phyloP scores from a whole-genome alignment of 2,329 filamentous ascomycete species.

The Phialophora tarda region DNA sequence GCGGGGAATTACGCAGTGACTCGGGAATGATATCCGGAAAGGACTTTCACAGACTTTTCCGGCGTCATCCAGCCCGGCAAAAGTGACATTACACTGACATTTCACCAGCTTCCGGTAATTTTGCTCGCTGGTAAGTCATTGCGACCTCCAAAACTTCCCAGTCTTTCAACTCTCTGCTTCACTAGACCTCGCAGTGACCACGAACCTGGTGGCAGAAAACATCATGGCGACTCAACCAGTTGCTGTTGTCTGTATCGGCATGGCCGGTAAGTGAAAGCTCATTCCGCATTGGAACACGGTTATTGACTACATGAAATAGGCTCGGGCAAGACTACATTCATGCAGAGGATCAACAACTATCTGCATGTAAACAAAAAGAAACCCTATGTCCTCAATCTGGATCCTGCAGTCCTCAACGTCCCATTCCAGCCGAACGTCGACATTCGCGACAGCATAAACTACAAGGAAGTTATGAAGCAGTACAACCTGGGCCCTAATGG shows the following conservation, averaged over 20 bases:
- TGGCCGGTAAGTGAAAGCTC: slow-evolving; percentile 71
- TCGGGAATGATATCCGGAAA: not conserved
- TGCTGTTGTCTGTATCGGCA: slow-evolving; percentile 91
- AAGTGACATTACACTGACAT: not conserved
- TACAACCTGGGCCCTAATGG: slow-evolving; percentile 98
- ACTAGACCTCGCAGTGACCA: not conserved
- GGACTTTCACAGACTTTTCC: not conserved
- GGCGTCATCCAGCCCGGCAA: not conserved
- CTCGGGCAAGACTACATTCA: slow-evolving; percentile 99
- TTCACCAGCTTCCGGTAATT: not conserved
- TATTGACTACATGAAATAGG: slow-evolving; percentile 55
- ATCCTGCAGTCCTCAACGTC: slow-evolving; percentile 89
- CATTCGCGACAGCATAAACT: slow-evolving; percentile 98
- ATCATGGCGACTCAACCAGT: slow-evolving; percentile 65
- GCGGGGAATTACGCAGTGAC: not conserved
- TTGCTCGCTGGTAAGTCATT: not conserved
- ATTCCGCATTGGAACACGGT: slow-evolving; percentile 6
- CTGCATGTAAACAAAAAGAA: slow-evolving; percentile 79
- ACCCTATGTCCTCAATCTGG: slow-evolving; percentile 96
- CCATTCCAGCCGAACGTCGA: slow-evolving; percentile 98
- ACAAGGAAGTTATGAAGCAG: slow-evolving; percentile 99
- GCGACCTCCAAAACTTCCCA: not conserved
- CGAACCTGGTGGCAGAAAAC: slow-evolving; percentile 29
- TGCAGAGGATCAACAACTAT: slow-evolving; percentile 96
- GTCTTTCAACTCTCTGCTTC: not conserved